Base-by-base conservation (phyloP, 1,139 yeast species). In the Sugiyamaella japonica region DNA sequence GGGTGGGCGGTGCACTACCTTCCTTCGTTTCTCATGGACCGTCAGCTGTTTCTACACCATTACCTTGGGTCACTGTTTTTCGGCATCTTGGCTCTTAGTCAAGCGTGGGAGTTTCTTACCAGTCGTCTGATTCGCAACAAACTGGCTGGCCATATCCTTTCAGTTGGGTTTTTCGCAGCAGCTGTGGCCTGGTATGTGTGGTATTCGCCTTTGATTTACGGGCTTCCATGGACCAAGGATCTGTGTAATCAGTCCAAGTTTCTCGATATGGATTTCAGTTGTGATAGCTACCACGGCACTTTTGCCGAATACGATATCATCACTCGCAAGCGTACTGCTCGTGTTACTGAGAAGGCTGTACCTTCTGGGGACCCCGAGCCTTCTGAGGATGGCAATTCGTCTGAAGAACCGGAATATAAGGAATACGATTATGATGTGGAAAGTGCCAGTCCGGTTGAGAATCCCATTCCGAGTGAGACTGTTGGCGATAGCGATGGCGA, bases 1-100 rank as follows among this genome's bases (percentile, higher is more conserved):
- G 99, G 97, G 37, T 76, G 91, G 63, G 97, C 96, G 54, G 86
- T 97, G 3, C 82, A 88, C 51, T 93, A 90, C 74, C 91, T 93
- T 72, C 66, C 65, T 3, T 63, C 63, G 51, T 91, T 84, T 77
- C 76, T 93, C 57, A 91, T 93, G 98, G 93, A 88, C 23, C 85
- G 98, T 73, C 98, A 91, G 74, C 76, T 91, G 73, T 93, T 93
- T 76, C 76, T 93, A 95, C 97, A 91, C 70, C 98, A 91, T 71
- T 91, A 93, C 70, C 76, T 93, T 62, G 97, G 97, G 54, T 89
- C 98, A 1, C 79, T 88, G 50, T 93, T 89, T 74, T 93, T 93
- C 72, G 68, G 93, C 45, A 78, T 91, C 54, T 78, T 93, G 62
- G 90, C 91, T 0, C 74, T 93, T 57, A 93, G 95, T 28, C 97